Evolutionary conservation across 768 basidiomycete species (phyloP), one percentile per base, ranked within the genome.

Genomic region (Panaeolus papilionaceus): DNA sequence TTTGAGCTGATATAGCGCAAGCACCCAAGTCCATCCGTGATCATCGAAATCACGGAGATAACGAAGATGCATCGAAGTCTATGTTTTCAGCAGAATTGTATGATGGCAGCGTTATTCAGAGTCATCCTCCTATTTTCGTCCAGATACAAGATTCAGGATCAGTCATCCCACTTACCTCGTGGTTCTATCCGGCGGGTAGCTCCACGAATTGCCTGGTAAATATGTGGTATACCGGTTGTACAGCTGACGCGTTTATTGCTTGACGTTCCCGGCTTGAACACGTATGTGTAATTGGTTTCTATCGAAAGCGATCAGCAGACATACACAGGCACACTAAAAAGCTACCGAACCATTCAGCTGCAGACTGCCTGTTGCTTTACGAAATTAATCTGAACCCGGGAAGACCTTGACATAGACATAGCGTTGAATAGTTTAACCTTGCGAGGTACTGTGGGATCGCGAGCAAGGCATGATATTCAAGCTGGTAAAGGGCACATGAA

Each of bases 21-120:
- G 7, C 12, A 37, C 10, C 6, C 26, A 37, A 33, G 12, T 12
- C 42, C 28, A 3, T 28, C 28, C 26, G 28, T 58, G 54, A 33
- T 58, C 26, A 37, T 33, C 28, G 54, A 58, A 58, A 58, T 4
- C 54, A 58, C 28, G 54, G 54, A 58, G 54, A 58, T 58, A 58
- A 33, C 47, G 11, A 58, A 37, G 37, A 11, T 12, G 54, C 28
- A 58, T 58, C 54, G 54, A 58, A 58, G 9, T 14, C 14, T 33
- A 12, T 58, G 5, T 28, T 33, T 49, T 49, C 3, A 49, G 47
- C 47, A 26, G n/a, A 8, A 12, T 33, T 33, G 33, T 18, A 58
- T 33, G 28, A 58, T 58, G 54, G 14, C 4, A 5, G 26, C 33
- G 3, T 37, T 33, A 33, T 16, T 58, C 26, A 33, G 47, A 28